Evolutionary conservation across 352 stramenopile species (phyloP), one percentile per base, ranked within the genome.

Genomic region (Stephanocyclus meneghinianus): DNA sequence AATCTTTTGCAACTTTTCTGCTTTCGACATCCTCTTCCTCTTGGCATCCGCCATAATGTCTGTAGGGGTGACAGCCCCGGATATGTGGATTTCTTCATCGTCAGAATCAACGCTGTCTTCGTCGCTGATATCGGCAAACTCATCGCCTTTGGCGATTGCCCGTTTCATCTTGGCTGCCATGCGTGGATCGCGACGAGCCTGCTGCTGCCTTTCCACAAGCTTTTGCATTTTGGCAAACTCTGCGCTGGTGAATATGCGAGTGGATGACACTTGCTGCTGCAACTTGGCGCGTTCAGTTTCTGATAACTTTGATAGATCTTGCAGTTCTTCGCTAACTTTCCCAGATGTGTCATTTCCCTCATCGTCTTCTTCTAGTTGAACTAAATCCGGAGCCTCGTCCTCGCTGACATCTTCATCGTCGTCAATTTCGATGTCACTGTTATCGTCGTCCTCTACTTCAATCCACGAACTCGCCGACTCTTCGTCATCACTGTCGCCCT

Each of bases 281-380:
- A 92, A 40, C 50, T 90, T 84, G 44, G 96, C 62, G 85, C 94
- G 48, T 90, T 98, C 81, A 95, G 90, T 61, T 94, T 95, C 56
- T 87, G 95, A 87, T 60, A 93, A 80, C 67, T 91, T 88, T 13
- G 87, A 89, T 18, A 92, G 44, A 82, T 91, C 78, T 21, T 88
- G 10, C 26, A 78, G 64, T 45, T 83, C 56, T 56, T 83, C 44
- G 11, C 56, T 35, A 37, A 71, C 42, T 66, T 84, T 76, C 11
- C 44, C 62, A 66, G 68, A 29, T 42, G 65, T 42, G 8, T 68
- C 64, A 30, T 71, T 71, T 35, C 67, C 71, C 65, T 84, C 61
- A 42, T 73, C 13, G 2, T 69, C 44, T 60, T 83, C 74, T 72
- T 80, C 75, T 11, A 87, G 71, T 13, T 82, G 63, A 44, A 81